Conservation (phyloP, 768 basidiomycete species). For the Collybia sordida region DNA sequence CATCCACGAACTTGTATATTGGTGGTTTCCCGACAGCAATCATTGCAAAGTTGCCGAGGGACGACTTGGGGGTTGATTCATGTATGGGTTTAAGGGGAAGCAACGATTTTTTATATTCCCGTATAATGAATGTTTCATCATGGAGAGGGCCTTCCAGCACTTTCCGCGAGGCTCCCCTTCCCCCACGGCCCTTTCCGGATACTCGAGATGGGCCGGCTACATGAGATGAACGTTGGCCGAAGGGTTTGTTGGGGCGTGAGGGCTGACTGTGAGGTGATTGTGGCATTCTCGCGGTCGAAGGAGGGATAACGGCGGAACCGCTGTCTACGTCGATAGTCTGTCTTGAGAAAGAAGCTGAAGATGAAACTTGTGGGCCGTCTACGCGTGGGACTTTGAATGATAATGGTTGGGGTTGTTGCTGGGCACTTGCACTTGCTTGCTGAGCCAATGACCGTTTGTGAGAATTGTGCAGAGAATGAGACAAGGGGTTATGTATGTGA, state of each 20-base stretch:
- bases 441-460: slow-evolving; percentile 51
- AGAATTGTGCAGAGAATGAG: slow-evolving; percentile 18
- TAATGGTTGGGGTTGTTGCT: slow-evolving; percentile 9
- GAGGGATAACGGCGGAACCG: slow-evolving; percentile 6
- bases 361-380: slow-evolving; percentile 18
- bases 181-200: slow-evolving; percentile 7
- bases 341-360: slow-evolving; percentile 21
- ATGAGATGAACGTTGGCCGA: slow-evolving; percentile 10
- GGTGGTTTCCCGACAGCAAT: slow-evolving; percentile 25
- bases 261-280: slow-evolving; percentile 13
- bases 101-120: slow-evolving; percentile 27
- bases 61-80: slow-evolving; percentile 34
- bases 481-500: slow-evolving; percentile 26
- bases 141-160: slow-evolving; percentile 33
- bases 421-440: slow-evolving; percentile 26
- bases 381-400: slow-evolving; percentile 28
- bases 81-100: slow-evolving; percentile 30
- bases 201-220: slow-evolving; percentile 9
- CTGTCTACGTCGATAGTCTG: slow-evolving; percentile 9
- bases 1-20: slow-evolving; percentile 31
- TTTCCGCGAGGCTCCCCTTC: slow-evolving; percentile 3
- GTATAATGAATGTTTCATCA: slow-evolving; percentile 30
- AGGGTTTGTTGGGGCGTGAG: not conserved
- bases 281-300: slow-evolving; percentile 25
- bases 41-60: slow-evolving; percentile 39